phyloP scores from a whole-genome alignment of 768 basidiomycete species.

The Amanita thiersii region DNA sequence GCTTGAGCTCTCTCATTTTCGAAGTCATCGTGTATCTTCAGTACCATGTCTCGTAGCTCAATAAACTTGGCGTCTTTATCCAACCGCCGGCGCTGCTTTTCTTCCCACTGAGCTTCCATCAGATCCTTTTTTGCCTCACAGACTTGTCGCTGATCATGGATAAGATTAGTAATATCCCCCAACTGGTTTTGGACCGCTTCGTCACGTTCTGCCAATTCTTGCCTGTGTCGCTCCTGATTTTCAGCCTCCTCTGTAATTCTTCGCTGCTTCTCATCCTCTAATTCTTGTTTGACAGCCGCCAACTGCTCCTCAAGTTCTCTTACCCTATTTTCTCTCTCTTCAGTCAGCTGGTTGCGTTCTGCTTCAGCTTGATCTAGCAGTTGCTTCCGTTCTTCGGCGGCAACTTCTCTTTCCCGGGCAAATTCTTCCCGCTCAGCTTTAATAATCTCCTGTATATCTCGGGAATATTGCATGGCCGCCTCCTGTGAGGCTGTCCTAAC shows the following conservation, averaged over 20 bases:
- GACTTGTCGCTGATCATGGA: conserved; percentile 59
- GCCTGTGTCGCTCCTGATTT: conserved; percentile 49
- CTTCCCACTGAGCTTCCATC: conserved; percentile 54
- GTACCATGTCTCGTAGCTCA: conserved; percentile 54
- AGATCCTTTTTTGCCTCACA: conserved; percentile 51
- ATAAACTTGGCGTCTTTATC: conserved; percentile 51
- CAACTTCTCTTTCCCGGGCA: conserved; percentile 43
- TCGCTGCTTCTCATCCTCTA: conserved; percentile 55
- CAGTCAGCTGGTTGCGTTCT: conserved; percentile 36
- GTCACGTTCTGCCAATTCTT: conserved; percentile 51
- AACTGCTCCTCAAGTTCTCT: conserved; percentile 57
- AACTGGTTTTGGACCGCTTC: conserved; percentile 55
- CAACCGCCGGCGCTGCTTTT: conserved; percentile 49
- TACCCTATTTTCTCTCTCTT: conserved; percentile 49
- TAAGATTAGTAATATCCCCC: conserved; percentile 61
- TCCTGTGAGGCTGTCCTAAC: conserved; percentile 35
- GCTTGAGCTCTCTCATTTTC: conserved; percentile 39
- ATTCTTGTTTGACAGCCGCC: conserved; percentile 43
- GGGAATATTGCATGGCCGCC: conserved; percentile 47
- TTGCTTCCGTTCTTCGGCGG: conserved; percentile 45
- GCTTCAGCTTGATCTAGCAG: conserved; percentile 40
- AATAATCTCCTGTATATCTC: conserved; percentile 52
- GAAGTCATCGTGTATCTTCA: conserved; percentile 48
- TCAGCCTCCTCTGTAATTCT: conserved; percentile 54
- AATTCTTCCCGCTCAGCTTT: conserved; percentile 52